A percentile compares a stretch with the other conserved stretches of the same genome.
phyloP scores from a whole-genome alignment of 345 rosid species.

The Citrus unshiu region DNA sequence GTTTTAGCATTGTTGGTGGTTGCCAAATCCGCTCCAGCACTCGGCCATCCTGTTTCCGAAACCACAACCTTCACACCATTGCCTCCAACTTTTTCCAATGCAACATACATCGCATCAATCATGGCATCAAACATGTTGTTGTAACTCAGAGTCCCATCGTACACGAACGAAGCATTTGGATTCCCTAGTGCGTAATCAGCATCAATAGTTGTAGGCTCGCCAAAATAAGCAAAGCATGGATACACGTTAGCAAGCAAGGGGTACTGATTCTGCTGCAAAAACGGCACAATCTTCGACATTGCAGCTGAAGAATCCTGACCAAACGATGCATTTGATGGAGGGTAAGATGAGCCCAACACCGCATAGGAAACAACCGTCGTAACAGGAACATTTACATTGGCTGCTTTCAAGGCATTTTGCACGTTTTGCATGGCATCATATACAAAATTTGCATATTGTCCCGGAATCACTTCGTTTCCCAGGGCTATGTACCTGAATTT shows the following conservation, averaged over 20 bases:
- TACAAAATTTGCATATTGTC: neutral
- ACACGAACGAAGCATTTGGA: neutral
- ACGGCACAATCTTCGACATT: neutral
- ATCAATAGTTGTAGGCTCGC: neutral
- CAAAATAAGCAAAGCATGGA: constrained; percentile 13
- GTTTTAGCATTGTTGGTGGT: neutral
- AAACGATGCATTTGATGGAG: constrained; percentile 16
- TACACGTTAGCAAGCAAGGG: constrained; percentile 17
- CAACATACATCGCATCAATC: constrained; percentile 9
- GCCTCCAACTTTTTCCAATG: constrained; percentile 14
- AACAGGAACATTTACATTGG: neutral
- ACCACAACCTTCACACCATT: constrained; percentile 1
- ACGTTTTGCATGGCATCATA: constrained; percentile 9
- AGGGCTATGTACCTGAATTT: neutral
- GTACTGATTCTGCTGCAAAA: neutral
- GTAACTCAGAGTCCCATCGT: constrained; percentile 9
- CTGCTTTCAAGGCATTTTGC: neutral
- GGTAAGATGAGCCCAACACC: neutral
- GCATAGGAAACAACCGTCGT: neutral
- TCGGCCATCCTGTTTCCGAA: constrained; percentile 24
- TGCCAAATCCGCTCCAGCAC: constrained; percentile 7
- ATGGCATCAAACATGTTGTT: constrained; percentile 16
- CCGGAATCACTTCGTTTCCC: constrained; percentile 1
- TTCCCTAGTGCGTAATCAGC: constrained; percentile 7
- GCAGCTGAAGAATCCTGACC: neutral